phyloP scores from a whole-genome alignment of 2,329 filamentous ascomycete species.

The Teratosphaeria destructans region DNA sequence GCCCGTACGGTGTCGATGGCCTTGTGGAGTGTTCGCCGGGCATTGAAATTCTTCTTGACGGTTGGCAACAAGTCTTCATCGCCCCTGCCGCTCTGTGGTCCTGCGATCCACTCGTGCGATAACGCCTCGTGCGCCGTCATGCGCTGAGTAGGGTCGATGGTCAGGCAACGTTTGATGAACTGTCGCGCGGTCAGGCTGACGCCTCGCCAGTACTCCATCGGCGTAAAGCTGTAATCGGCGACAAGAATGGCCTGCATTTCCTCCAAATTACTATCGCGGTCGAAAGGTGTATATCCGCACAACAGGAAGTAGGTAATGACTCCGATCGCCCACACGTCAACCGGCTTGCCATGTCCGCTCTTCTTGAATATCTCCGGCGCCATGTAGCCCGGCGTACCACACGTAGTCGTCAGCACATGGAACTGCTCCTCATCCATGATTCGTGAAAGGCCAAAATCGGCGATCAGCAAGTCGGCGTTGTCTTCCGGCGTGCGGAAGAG shows the following conservation, averaged over 20 bases:
- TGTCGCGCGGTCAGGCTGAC: constrained; percentile 76
- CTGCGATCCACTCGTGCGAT: constrained; percentile 53
- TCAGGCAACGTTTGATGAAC: constrained; percentile 86
- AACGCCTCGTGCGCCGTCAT: constrained; percentile 81
- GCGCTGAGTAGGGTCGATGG: constrained; percentile 73
- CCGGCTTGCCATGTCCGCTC: constrained; percentile 92
- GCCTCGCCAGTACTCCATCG: constrained; percentile 90
- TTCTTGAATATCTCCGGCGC: constrained; percentile 99
- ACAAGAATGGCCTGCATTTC: constrained; percentile 99
- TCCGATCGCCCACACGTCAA: constrained; percentile 96
- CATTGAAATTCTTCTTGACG: constrained; percentile 63
- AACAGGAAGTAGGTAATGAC: constrained; percentile 98
- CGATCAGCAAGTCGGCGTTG: constrained; percentile 92
- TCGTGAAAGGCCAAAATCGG: constrained; percentile 87
- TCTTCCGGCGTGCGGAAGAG: constrained; percentile 96
- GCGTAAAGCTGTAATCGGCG: constrained; percentile 92
- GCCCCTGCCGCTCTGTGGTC: constrained; percentile 36
- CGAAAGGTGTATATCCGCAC: constrained; percentile 96
- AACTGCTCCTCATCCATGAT: constrained; percentile 99
- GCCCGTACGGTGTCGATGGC: constrained; percentile 59
- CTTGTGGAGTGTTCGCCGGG: constrained; percentile 53
- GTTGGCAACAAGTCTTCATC: constrained; percentile 50
- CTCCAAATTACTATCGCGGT: constrained; percentile 92
- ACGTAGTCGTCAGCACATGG: constrained; percentile 93
- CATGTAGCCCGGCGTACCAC: constrained; percentile 97